A percentile compares a stretch with the other conserved stretches of the same genome.
Conservation (phyloP, 2,329 filamentous ascomycete species). For the Fusarium sterilihyphosum region DNA sequence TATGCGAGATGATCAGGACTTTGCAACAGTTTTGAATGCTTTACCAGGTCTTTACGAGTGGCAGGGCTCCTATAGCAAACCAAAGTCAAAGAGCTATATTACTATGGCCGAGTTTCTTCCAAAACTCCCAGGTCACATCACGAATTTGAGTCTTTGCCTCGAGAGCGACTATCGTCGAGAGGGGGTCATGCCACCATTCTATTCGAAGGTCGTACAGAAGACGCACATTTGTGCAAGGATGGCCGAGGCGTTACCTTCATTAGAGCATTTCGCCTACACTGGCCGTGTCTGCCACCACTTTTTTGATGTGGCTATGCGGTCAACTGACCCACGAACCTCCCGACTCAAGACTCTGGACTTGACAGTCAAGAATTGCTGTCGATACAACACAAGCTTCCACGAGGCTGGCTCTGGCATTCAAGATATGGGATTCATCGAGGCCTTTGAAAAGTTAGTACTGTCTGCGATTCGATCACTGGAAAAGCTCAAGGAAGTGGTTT, state of each 20-base stretch:
- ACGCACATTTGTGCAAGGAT: constrained; percentile 74
- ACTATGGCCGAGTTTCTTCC: constrained; percentile 73
- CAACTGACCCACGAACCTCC: constrained; percentile 59
- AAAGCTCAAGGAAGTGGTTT: constrained; percentile 67
- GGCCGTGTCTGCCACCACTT: constrained; percentile 77
- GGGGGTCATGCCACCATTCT: constrained; percentile 67
- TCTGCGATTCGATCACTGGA: constrained; percentile 70
- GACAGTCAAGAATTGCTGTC: constrained; percentile 79
- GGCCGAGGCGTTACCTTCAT: constrained; percentile 66
- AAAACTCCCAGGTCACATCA: constrained; percentile 65
- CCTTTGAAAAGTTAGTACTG: constrained; percentile 75
- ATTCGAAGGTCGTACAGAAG: constrained; percentile 66
- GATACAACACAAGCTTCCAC: constrained; percentile 63
- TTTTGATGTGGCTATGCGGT: constrained; percentile 67
- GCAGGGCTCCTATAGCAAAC: constrained; percentile 74
- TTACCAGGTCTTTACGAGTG: constrained; percentile 73
- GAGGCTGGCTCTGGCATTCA: constrained; percentile 76
- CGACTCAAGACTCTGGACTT: constrained; percentile 74
- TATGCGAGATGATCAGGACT: constrained; percentile 71
- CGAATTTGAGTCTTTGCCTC: constrained; percentile 72
- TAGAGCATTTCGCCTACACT: constrained; percentile 77
- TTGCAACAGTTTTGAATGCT: constrained; percentile 67
- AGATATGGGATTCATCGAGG: constrained; percentile 75
- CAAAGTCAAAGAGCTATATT: constrained; percentile 78
- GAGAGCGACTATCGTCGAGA: constrained; percentile 78